Base-by-base conservation (phyloP, 768 basidiomycete species). In the Tricholoma terreum region DNA sequence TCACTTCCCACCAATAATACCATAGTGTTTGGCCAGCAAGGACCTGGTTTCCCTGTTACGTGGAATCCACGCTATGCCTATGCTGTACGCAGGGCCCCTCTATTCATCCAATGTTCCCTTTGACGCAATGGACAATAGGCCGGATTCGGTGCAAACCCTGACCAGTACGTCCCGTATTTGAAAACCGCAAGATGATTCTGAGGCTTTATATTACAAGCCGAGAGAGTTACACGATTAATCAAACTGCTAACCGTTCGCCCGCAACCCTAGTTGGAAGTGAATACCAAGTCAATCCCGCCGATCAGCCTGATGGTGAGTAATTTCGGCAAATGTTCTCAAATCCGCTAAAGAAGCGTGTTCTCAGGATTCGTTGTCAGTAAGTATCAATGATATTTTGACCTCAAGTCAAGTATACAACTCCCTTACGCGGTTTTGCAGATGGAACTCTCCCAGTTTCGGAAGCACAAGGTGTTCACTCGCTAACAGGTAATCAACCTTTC, bases 21-120 rank as follows among this genome's bases (percentile, higher is more conserved):
- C 10, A 58, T 75, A 19, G 62, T 77, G 8, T 66, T 69, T 54
- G 77, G 77, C 19, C 60, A 66, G n/a, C 69, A 77, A 58, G 76
- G 76, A 19, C 71, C 77, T 9, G 73, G 75, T 63, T 79, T 77
- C 72, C 77, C 77, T 21, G 75, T 77, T 21, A 70, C 74, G 49
- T 79, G 77, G 76, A 73, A 75, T 55, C 76, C 76, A 14, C 71
- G 76, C 21, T 77, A 77, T 43, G 65, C 72, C 15, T 73, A 71
- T 61, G 77, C 76, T 30, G 75, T 70, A 55, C 19, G 67, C 59
- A 14, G 38, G 15, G 49, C 42, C 30, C 10, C 46, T 7, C n/a
- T 50, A 3, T 24, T 15, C 12, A 9, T 42, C n/a, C n/a, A n/a
- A 56, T 24, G 31, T 36, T 11, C 30, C 15, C 35, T 1, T 21